These are phyloP conservation scores for Radiomyces spectabilis DNA, from an alignment of 192 early-diverging fungal species.

Conservation along the genomic window DNA sequence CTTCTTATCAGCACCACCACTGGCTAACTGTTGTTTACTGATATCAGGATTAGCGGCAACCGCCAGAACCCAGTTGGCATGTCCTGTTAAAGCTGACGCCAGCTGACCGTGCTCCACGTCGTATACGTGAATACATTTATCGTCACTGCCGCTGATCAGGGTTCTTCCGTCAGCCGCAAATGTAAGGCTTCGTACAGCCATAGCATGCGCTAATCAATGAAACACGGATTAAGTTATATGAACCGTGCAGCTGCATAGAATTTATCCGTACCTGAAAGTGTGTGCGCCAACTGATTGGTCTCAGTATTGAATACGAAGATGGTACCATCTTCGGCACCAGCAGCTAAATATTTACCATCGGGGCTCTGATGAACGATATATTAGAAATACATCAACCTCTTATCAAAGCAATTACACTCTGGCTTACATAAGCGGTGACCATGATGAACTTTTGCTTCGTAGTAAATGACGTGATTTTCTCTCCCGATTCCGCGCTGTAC, in stretches of 20 bases:
- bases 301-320: slow-evolving; percentile 35
- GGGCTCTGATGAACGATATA: slow-evolving; percentile 45
- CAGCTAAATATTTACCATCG: slow-evolving; percentile 67
- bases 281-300: slow-evolving; percentile 31
- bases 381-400: background rate
- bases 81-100: slow-evolving; percentile 66
- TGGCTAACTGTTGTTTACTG: slow-evolving; percentile 58
- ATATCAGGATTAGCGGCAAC: slow-evolving; percentile 51
- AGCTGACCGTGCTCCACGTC: slow-evolving; percentile 73
- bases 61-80: slow-evolving; percentile 75
- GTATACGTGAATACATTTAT: slow-evolving; percentile 71
- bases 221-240: background rate
- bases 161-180: slow-evolving; percentile 67
- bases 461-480: slow-evolving; percentile 56
- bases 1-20: slow-evolving; percentile 65
- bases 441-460: slow-evolving; percentile 75
- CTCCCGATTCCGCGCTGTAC: slow-evolving; percentile 60
- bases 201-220: slow-evolving; percentile 56
- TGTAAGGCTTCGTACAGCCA: slow-evolving; percentile 65
- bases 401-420: background rate
- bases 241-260: background rate
- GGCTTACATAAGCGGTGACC: slow-evolving; percentile 66
- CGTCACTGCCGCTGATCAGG: slow-evolving; percentile 72
- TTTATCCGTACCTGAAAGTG: slow-evolving; percentile 22
- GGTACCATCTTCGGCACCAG: slow-evolving; percentile 57